Evolutionary conservation across 257 asterid genomes (phyloP).

Genomic region (Nyctanthes arbortristis): DNA sequence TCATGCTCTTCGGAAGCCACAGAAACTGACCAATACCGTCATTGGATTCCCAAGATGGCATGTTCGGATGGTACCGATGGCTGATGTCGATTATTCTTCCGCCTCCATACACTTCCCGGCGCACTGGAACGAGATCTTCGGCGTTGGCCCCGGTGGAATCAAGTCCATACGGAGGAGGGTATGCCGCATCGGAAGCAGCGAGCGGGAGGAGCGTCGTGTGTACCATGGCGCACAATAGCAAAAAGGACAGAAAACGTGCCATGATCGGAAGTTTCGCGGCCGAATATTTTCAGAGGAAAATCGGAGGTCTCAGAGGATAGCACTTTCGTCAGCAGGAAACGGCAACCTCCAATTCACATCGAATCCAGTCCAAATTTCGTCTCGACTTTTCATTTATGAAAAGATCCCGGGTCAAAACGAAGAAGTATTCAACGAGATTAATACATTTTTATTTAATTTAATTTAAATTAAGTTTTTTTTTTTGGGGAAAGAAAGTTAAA

Average conservation of each 20-base stretch:
- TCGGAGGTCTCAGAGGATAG: too few species aligned
- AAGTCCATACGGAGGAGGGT: conserved; percentile 73
- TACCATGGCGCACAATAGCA: conserved; percentile 36
- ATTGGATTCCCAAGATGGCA: conserved; percentile 77
- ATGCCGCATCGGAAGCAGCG: conserved; percentile 49
- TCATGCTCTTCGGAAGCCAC: conserved; percentile 78
- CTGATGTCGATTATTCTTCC: conserved; percentile 87
- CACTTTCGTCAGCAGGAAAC: too few species aligned
- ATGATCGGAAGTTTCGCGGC: background rate
- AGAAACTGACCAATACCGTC: conserved; percentile 77
- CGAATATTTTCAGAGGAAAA: background rate
- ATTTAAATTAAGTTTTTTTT: too few species aligned
- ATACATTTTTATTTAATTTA: too few species aligned
- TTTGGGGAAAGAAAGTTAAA: too few species aligned
- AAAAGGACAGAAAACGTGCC: conserved; percentile 14
- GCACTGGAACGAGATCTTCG: conserved; percentile 52
- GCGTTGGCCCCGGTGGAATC: conserved; percentile 24
- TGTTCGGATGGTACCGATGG: conserved; percentile 58
- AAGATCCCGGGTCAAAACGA: too few species aligned
- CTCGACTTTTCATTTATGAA: too few species aligned
- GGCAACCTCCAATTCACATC: too few species aligned
- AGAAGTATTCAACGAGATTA: too few species aligned
- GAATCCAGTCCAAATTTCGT: too few species aligned
- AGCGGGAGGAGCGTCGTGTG: conserved; percentile 22
- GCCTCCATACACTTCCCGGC: conserved; percentile 78